Conservation (phyloP, 495 filamentous ascomycete species). For the Thozetella sp. region DNA sequence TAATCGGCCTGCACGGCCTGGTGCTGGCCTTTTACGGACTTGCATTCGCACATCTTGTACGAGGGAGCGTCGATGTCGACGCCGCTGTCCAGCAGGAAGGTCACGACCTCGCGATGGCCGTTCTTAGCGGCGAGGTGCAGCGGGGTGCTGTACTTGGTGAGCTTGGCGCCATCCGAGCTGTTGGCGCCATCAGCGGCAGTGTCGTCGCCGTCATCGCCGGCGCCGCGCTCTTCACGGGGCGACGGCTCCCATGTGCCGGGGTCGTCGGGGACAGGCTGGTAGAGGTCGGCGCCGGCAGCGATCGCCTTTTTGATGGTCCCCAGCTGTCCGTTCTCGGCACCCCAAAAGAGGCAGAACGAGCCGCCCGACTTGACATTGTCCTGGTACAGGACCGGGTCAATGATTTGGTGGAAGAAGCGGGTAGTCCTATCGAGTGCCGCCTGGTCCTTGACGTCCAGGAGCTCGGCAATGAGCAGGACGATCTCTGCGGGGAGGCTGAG, state of each 20-base stretch:
- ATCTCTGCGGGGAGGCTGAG: conserved; percentile 22
- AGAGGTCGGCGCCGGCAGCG: conserved; percentile 20
- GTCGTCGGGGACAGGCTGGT: conserved; percentile 14
- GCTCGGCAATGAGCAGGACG: conserved; percentile 23
- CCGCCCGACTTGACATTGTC: conserved; percentile 15
- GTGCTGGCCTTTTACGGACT: conserved; percentile 13
- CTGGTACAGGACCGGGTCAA: conserved; percentile 19
- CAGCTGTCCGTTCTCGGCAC: conserved; percentile 18
- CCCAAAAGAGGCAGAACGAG: conserved; percentile 18
- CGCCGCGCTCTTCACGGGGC: background rate
- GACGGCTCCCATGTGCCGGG: background rate
- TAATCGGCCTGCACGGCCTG: conserved; percentile 9
- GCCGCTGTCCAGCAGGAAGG: conserved; percentile 30
- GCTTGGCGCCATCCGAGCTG: conserved; percentile 3
- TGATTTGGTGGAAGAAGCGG: conserved; percentile 15
- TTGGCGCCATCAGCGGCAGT: background rate
- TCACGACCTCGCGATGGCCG: conserved; percentile 28
- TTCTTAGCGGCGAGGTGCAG: conserved; percentile 30
- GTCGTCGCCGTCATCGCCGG: conserved; percentile 3
- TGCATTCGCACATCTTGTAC: conserved; percentile 25
- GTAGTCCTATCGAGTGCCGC: conserved; percentile 16
- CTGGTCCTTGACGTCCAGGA: conserved; percentile 14
- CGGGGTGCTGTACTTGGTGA: conserved; percentile 20
- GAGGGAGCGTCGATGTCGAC: conserved; percentile 28
- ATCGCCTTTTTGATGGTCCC: conserved; percentile 25